These are phyloP conservation scores for Thielaviopsis punctulata DNA, from an alignment of 2,329 filamentous ascomycete genomes.

Conservation along the genomic window DNA sequence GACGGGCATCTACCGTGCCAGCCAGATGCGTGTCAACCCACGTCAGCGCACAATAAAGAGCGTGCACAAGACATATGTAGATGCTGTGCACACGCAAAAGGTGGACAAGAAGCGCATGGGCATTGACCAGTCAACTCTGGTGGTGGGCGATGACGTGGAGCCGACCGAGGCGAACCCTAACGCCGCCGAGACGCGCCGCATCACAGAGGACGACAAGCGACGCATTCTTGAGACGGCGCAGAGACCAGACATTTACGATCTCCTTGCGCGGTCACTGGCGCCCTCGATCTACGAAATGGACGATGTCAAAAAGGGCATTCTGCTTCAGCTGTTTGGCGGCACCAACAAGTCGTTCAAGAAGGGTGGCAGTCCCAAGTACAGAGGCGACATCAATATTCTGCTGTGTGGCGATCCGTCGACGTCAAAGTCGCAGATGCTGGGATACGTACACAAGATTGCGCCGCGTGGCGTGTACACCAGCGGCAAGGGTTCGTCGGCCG, in stretches of 20 bases:
- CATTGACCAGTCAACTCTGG: constrained; percentile 74
- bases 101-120: constrained; percentile 90
- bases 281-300: constrained; percentile 97
- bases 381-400: constrained; percentile 93
- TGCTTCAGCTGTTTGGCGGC: constrained; percentile 89
- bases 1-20: constrained; percentile 92
- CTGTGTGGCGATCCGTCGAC: constrained; percentile 96
- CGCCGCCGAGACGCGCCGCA: constrained; percentile 51
- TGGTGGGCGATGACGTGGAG: constrained; percentile 46
- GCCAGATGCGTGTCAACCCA: constrained; percentile 83
- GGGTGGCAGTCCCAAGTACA: constrained; percentile 84
- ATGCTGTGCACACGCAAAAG: constrained; percentile 90
- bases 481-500: constrained; percentile 64
- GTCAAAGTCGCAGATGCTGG: constrained; percentile 82
- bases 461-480: constrained; percentile 73
- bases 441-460: constrained; percentile 95
- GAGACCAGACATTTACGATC: constrained; percentile 78
- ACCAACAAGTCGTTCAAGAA: constrained; percentile 98
- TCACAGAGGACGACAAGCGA: constrained; percentile 71
- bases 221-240: constrained; percentile 70
- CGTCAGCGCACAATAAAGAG: constrained; percentile 84
- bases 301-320: constrained; percentile 95
- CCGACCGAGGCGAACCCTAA: constrained; percentile 19
- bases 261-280: constrained; percentile 76
- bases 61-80: constrained; percentile 95